A percentile compares a stretch with the other conserved stretches of the same genome.
phyloP scores from a whole-genome alignment of 495 filamentous ascomycete species.

The Penicillium flavigenum region DNA sequence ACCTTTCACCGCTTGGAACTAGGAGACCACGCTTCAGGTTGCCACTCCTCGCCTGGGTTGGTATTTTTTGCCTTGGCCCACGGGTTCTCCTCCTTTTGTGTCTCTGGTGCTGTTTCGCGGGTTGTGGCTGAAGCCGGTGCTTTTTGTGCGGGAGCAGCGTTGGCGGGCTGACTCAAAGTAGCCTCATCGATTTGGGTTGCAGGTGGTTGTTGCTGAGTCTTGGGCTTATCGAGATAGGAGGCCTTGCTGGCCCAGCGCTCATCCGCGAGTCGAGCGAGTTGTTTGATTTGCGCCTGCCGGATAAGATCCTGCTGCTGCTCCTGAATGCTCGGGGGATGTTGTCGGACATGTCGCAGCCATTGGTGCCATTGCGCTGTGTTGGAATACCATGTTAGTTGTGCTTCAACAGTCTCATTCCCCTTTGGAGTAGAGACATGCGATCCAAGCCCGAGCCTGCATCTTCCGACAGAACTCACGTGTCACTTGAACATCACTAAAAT shows the following conservation, averaged over 20 bases:
- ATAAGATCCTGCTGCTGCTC: constrained; percentile 72
- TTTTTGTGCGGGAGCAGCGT: constrained; percentile 16
- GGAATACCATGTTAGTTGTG: constrained; percentile 8
- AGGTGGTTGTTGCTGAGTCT: constrained; percentile 44
- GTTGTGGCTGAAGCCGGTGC: constrained; percentile 5
- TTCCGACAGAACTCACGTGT: constrained; percentile 41
- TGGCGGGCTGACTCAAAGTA: constrained; percentile 22
- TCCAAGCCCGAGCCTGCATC: constrained; percentile 1
- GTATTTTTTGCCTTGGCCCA: constrained; percentile 54
- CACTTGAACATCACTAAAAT: constrained; percentile 67
- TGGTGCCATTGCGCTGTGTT: constrained; percentile 84
- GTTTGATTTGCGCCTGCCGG: constrained; percentile 67
- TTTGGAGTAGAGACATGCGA: not conserved
- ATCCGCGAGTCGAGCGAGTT: constrained; percentile 76
- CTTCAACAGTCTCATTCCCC: not conserved
- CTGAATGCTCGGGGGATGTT: constrained; percentile 63
- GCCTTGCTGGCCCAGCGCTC: constrained; percentile 81
- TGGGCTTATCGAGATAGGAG: constrained; percentile 58
- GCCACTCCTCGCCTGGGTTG: constrained; percentile 69
- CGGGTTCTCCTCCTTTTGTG: constrained; percentile 50
- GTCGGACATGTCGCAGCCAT: constrained; percentile 86
- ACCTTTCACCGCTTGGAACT: constrained; percentile 33
- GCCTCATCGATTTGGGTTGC: constrained; percentile 38
- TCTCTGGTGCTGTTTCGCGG: constrained; percentile 9
- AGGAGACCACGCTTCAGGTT: constrained; percentile 70